Percentiles rank a stretch among this genome's conserved stretches.
These are phyloP conservation scores for Sisymbrium altissimum DNA, from an alignment of 345 rosid species.

Conservation along the genomic window DNA sequence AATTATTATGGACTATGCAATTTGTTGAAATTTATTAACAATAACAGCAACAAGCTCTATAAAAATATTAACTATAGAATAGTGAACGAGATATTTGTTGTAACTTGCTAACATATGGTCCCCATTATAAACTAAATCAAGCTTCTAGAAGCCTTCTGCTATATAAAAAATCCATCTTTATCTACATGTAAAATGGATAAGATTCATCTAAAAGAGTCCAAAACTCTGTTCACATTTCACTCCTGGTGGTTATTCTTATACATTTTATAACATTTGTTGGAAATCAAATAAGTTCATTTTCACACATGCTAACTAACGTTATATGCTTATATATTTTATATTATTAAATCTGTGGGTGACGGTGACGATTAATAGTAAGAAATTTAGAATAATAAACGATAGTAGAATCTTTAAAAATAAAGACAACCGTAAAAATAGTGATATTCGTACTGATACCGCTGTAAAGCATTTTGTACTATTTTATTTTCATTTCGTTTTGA, in stretches of 20 bases:
- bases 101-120: slow-evolving; percentile 11
- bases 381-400: too few species aligned
- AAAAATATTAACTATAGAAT: neutral
- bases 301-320: neutral
- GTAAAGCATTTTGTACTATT: too few species aligned
- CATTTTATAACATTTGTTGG: neutral
- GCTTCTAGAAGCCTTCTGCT: slow-evolving; percentile 27
- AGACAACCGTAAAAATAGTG: neutral
- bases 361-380: neutral
- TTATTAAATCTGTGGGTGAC: neutral
- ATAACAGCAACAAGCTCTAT: neutral
- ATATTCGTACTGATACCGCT: too few species aligned
- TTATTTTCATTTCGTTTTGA: too few species aligned
- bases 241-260: neutral
- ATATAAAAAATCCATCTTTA: slow-evolving; percentile 8
- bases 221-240: slow-evolving; percentile 16
- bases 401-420: neutral
- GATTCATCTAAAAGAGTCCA: slow-evolving; percentile 9
- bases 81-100: slow-evolving; percentile 5
- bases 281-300: neutral
- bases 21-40: neutral
- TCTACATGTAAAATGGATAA: slow-evolving; percentile 15
- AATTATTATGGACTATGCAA: neutral
- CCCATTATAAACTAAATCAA: slow-evolving; percentile 2
- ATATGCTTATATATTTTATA: neutral